Conservation (phyloP, 2,329 filamentous ascomycete genomes). For the Lachnellula suecica region DNA sequence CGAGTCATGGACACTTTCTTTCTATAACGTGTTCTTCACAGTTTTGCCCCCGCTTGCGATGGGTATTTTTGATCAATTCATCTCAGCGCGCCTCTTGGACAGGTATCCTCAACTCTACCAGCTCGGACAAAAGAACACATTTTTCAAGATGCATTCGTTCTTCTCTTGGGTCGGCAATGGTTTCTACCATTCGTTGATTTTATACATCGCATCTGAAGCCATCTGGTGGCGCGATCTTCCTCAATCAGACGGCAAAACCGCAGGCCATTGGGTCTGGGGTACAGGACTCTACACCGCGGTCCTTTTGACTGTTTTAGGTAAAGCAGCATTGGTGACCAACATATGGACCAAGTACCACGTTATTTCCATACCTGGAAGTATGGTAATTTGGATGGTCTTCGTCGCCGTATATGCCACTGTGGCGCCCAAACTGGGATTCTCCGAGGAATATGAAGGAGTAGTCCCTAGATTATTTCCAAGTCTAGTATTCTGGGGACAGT, state of each 20-base stretch:
- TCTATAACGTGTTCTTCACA: constrained; percentile 99
- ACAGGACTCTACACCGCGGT: constrained; percentile 91
- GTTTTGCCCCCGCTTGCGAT: constrained; percentile 90
- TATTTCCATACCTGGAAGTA: constrained; percentile 89
- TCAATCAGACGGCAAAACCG: constrained; percentile 74
- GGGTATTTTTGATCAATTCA: constrained; percentile 96
- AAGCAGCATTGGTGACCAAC: constrained; percentile 91
- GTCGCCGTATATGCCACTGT: constrained; percentile 84
- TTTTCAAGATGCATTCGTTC: constrained; percentile 93
- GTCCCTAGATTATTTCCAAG: constrained; percentile 78
- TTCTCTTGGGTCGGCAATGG: constrained; percentile 91
- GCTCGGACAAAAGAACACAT: constrained; percentile 87
- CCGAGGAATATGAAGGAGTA: constrained; percentile 80
- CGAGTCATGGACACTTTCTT: constrained; percentile 98
- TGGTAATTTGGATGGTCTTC: constrained; percentile 89
- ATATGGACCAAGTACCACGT: constrained; percentile 99
- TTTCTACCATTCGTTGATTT: constrained; percentile 89
- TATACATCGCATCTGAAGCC: constrained; percentile 82
- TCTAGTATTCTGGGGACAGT: constrained; percentile 89
- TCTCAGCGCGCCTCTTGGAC: constrained; percentile 89
- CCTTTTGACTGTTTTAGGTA: constrained; percentile 90
- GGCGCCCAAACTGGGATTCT: constrained; percentile 79
- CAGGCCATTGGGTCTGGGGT: constrained; percentile 98
- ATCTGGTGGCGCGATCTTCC: constrained; percentile 83
- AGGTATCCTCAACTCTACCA: constrained; percentile 95